A percentile compares a stretch with the other conserved stretches of the same genome.
Conservation (phyloP, 1,284 basidiomycete species). For the Farysia itapuensis region DNA sequence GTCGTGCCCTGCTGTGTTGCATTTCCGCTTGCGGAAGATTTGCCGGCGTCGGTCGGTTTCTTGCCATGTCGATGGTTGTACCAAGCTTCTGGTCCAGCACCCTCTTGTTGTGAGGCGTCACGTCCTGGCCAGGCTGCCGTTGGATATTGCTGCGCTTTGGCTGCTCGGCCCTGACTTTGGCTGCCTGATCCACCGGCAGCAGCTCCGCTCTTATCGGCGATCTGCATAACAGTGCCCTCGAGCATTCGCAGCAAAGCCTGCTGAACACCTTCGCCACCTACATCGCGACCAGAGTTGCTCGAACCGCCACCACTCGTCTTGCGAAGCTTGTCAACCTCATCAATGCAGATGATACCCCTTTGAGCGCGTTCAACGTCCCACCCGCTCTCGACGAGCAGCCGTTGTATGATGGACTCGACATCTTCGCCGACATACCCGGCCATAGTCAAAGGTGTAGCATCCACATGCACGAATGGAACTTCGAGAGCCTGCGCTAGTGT, state of each 20-base stretch:
- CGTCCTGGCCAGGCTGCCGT: background rate
- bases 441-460: conserved; percentile 46
- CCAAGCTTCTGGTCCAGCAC: conserved; percentile 1
- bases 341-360: conserved; percentile 80
- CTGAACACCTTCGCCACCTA: conserved; percentile 93
- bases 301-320: conserved; percentile 49
- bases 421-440: conserved; percentile 51
- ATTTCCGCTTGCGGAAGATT: background rate
- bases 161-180: background rate
- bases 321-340: conserved; percentile 92
- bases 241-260: conserved; percentile 87
- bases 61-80: background rate
- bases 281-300: conserved; percentile 72
- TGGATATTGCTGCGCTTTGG: background rate
- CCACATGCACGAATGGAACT: conserved; percentile 45
- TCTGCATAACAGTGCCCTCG: conserved; percentile 81
- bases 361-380: conserved; percentile 35
- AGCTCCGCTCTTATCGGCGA: conserved; percentile 62
- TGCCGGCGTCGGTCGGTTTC: background rate
- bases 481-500: conserved; percentile 40
- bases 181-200: background rate
- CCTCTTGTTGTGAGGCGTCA: background rate
- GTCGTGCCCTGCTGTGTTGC: conserved; percentile 62
- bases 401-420: conserved; percentile 37
- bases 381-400: conserved; percentile 26